Conservation (phyloP, 768 basidiomycete species). For the Xerocomellus chrysenteron region DNA sequence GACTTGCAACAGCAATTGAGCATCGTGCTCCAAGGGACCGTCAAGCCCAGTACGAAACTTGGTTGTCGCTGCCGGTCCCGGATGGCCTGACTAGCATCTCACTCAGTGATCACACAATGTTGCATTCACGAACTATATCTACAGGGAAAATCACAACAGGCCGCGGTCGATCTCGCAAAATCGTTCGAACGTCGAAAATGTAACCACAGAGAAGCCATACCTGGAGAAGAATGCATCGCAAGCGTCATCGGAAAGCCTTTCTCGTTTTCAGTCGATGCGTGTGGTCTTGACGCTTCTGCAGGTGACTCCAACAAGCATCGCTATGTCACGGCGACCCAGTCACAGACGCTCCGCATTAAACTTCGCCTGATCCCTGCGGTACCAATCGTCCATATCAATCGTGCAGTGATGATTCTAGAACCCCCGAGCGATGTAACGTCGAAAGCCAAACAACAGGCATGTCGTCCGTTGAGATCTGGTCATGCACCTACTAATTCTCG, state of each 20-base stretch:
- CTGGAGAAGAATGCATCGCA: slow-evolving; percentile 78
- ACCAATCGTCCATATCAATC: slow-evolving; percentile 89
- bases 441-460: slow-evolving; percentile 59
- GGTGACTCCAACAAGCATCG: slow-evolving; percentile 88
- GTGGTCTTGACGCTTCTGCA: slow-evolving; percentile 28
- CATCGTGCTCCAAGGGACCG: slow-evolving; percentile 78
- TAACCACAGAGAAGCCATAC: slow-evolving; percentile 88
- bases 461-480: slow-evolving; percentile 13
- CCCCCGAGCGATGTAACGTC: slow-evolving; percentile 82
- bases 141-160: slow-evolving; percentile 69
- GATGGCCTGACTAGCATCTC: slow-evolving; percentile 41
- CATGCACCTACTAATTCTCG: neutral
- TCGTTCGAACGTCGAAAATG: slow-evolving; percentile 91
- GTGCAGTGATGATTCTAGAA: slow-evolving; percentile 90
- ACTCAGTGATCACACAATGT: slow-evolving; percentile 97
- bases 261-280: neutral
- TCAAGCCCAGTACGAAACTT: slow-evolving; percentile 80
- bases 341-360: slow-evolving; percentile 61
- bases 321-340: slow-evolving; percentile 88
- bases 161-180: slow-evolving; percentile 86
- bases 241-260: slow-evolving; percentile 67
- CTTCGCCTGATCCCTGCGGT: slow-evolving; percentile 79
- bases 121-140: slow-evolving; percentile 93
- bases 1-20: slow-evolving; percentile 76
- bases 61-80: slow-evolving; percentile 4